Evolutionary conservation across 257 asterid species (phyloP).

Genomic region (Phtheirospermum japonicum): DNA sequence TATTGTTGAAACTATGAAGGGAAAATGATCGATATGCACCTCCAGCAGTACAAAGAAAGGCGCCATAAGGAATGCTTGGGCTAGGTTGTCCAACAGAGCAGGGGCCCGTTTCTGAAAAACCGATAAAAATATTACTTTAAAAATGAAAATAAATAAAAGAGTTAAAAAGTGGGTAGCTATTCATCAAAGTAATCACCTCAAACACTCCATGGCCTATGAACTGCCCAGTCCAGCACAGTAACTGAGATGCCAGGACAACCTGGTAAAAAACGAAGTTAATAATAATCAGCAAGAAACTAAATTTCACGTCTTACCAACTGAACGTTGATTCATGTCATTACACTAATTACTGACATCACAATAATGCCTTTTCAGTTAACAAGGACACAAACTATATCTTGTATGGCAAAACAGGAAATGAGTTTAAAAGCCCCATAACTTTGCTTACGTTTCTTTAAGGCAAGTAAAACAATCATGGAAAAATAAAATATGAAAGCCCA

Average conservation of each 20-base stretch:
- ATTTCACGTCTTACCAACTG: neutral
- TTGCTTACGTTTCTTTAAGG: too few relatives aligned
- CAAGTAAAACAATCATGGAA: too few relatives aligned
- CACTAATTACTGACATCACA: too few relatives aligned
- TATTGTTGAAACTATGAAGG: neutral
- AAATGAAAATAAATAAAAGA: neutral
- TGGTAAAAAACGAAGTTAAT: slow-evolving; percentile 31
- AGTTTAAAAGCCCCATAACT: too few relatives aligned
- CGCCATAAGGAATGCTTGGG: slow-evolving; percentile 94
- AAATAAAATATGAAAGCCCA: too few relatives aligned
- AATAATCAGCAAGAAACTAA: slow-evolving; percentile 19
- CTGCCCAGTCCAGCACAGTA: slow-evolving; percentile 95
- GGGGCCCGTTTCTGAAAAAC: slow-evolving; percentile 89
- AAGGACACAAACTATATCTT: too few relatives aligned
- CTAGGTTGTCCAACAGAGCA: slow-evolving; percentile 89
- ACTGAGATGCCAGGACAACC: slow-evolving; percentile 80
- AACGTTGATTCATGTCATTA: neutral
- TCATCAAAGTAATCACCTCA: slow-evolving; percentile 54
- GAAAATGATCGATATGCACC: slow-evolving; percentile 44
- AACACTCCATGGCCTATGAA: slow-evolving; percentile 90
- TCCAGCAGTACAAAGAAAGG: slow-evolving; percentile 89
- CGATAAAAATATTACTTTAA: neutral
- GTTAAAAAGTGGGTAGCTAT: neutral
- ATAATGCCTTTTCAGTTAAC: too few relatives aligned
- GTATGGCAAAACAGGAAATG: too few relatives aligned